These are phyloP conservation scores for Tulasnella sp. DNA, from an alignment of 768 basidiomycete genomes.

Conservation along the genomic window DNA sequence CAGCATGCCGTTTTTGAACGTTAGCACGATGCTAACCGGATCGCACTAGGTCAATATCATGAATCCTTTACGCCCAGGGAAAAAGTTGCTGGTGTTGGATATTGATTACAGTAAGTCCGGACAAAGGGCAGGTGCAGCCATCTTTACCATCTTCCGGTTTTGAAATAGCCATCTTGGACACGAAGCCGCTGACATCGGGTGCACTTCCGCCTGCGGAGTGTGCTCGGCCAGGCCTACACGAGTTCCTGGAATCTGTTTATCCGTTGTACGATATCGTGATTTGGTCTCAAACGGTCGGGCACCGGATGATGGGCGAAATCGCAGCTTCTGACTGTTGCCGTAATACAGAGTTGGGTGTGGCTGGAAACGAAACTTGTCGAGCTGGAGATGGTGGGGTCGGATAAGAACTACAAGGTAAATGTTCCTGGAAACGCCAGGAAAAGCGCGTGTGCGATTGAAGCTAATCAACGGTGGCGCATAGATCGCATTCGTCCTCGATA, in stretches of 20 bases:
- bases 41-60: constrained; percentile 53
- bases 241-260: constrained; percentile 76
- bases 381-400: constrained; percentile 74
- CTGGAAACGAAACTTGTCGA: constrained; percentile 54
- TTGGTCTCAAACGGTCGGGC: constrained; percentile 51
- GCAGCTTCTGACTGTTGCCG: constrained; percentile 1
- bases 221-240: constrained; percentile 76
- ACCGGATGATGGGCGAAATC: background rate
- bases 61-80: constrained; percentile 68
- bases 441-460: constrained; percentile 23
- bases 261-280: constrained; percentile 86
- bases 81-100: constrained; percentile 79
- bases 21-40: background rate
- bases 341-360: constrained; percentile 29
- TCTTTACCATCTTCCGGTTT: constrained; percentile 8
- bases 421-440: background rate
- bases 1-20: background rate
- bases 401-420: constrained; percentile 63
- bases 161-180: constrained; percentile 69
- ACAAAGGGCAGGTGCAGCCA: constrained; percentile 27
- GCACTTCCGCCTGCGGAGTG: constrained; percentile 76
- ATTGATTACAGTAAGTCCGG: constrained; percentile 72
- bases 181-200: constrained; percentile 78
- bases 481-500: constrained; percentile 65
- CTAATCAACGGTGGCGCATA: constrained; percentile 14